Percentiles rank a stretch among this genome's conserved stretches.
Conservation (phyloP, 345 rosid species). For the Linum tenue region DNA sequence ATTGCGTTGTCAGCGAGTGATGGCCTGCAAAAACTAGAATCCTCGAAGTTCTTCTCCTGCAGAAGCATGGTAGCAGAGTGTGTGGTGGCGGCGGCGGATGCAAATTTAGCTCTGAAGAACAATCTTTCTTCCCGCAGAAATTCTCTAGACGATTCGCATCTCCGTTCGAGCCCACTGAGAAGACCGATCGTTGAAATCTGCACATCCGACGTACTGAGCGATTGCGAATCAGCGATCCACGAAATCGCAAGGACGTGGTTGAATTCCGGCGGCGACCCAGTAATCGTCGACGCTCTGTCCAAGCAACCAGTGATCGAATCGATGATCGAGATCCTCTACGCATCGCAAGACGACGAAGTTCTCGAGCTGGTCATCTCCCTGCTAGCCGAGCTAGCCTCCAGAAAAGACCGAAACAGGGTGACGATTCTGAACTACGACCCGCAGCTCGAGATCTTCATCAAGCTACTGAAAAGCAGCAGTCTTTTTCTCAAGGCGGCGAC, state of each 20-base stretch:
- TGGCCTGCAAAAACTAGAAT: slow-evolving; percentile 23
- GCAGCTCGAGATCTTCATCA: slow-evolving; percentile 43
- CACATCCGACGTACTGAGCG: slow-evolving; percentile 29
- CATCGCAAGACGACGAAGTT: slow-evolving; percentile 45
- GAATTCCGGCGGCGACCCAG: slow-evolving; percentile 30
- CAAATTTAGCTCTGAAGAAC: background rate
- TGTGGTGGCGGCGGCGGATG: slow-evolving; percentile 12
- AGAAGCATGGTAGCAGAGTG: slow-evolving; percentile 30
- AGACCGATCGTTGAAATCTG: slow-evolving; percentile 32
- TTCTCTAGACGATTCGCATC: slow-evolving; percentile 5
- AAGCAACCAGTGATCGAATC: slow-evolving; percentile 38
- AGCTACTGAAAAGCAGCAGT: slow-evolving; percentile 40
- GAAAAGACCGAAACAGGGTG: slow-evolving; percentile 25
- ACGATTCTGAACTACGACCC: slow-evolving; percentile 41
- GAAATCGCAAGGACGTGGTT: slow-evolving; percentile 40
- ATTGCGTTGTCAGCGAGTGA: background rate
- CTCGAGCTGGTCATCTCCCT: slow-evolving; percentile 44
- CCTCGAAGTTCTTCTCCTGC: slow-evolving; percentile 31
- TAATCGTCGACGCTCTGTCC: slow-evolving; percentile 26
- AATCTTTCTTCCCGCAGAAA: slow-evolving; percentile 7
- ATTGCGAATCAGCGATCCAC: slow-evolving; percentile 42
- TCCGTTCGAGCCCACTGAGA: slow-evolving; percentile 25
- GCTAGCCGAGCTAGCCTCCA: slow-evolving; percentile 34
- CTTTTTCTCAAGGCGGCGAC: slow-evolving; percentile 52
- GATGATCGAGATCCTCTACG: slow-evolving; percentile 42